A percentile compares a stretch with the other conserved stretches of the same genome.
Evolutionary conservation across 148 eudicot genomes (phyloP).

Genomic region (Euryodendron excelsum): DNA sequence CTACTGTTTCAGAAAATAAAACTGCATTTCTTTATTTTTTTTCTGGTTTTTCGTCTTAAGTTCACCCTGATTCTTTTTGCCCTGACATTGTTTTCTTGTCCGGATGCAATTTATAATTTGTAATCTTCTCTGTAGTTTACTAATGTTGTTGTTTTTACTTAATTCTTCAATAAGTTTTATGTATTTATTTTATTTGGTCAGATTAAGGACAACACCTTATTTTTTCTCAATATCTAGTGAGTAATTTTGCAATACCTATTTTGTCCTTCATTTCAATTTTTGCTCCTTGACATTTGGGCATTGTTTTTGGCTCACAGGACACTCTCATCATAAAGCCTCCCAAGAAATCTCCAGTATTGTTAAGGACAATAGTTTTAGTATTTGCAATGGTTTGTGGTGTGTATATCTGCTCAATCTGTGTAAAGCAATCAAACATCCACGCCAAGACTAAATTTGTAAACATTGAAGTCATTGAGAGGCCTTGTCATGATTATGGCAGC

Average conservation of each 20-base stretch:
- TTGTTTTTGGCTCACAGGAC: constrained; percentile 45
- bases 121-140: not conserved
- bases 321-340: constrained; percentile 51
- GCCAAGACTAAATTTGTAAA: constrained; percentile 23
- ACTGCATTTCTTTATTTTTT: not conserved
- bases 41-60: not conserved
- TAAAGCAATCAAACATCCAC: constrained; percentile 52
- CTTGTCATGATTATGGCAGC: constrained; percentile 23
- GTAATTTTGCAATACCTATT: not conserved
- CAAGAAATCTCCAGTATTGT: constrained; percentile 59
- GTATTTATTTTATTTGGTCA: not conserved
- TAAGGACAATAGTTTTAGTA: constrained; percentile 55
- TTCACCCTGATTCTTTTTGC: not conserved
- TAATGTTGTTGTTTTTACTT: not conserved
- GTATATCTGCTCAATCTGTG: constrained; percentile 73
- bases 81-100: not conserved
- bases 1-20: not conserved
- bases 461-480: constrained; percentile 44
- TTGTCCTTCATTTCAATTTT: not conserved
- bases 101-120: not conserved
- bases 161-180: not conserved
- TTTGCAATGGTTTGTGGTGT: constrained; percentile 62
- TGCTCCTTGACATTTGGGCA: constrained; percentile 13
- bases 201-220: not conserved
- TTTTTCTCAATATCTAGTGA: not conserved